These are phyloP conservation scores for Oleoguttula mirabilis DNA, from an alignment of 495 filamentous ascomycete genomes.

Conservation along the genomic window DNA sequence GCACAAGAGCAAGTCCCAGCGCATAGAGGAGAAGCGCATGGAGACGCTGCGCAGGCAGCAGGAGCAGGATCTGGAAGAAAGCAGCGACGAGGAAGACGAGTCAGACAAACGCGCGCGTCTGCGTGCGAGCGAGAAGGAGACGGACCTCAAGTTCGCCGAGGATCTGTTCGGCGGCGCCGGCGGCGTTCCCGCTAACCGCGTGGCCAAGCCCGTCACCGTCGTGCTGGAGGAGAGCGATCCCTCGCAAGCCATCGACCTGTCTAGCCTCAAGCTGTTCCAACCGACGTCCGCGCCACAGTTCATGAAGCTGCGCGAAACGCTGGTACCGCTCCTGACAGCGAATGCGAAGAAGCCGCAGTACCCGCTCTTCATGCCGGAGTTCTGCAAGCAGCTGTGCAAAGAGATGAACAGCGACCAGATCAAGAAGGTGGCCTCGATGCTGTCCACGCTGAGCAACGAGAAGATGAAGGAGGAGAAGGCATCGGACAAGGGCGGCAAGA, in stretches of 20 bases:
- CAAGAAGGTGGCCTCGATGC: conserved; percentile 77
- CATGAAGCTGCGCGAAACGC: conserved; percentile 53
- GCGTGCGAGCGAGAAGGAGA: conserved; percentile 66
- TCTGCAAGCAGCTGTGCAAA: conserved; percentile 72
- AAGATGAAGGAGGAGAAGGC: conserved; percentile 98
- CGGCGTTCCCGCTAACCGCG: conserved; percentile 40
- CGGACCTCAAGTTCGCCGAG: conserved; percentile 81
- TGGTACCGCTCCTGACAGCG: conserved; percentile 59
- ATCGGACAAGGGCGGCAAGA: conserved; percentile 89
- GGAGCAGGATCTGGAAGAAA: conserved; percentile 41
- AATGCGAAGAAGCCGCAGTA: conserved; percentile 87
- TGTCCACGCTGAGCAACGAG: conserved; percentile 85
- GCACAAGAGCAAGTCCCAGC: conserved; percentile 81
- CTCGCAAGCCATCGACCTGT: conserved; percentile 65
- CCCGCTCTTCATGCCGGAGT: conserved; percentile 76
- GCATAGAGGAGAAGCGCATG: conserved; percentile 63
- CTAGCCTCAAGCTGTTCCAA: conserved; percentile 71
- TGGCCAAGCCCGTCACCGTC: conserved; percentile 51
- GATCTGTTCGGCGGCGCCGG: conserved; percentile 62
- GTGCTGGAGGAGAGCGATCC: conserved; percentile 60
- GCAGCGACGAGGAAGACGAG: conserved; percentile 52
- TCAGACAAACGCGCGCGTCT: conserved; percentile 58
- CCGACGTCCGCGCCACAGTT: conserved; percentile 80
- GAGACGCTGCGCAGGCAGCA: conserved; percentile 37
- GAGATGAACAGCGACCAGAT: conserved; percentile 83